Conservation (phyloP, 768 basidiomycete genomes). For the Leccinellum albellum region DNA sequence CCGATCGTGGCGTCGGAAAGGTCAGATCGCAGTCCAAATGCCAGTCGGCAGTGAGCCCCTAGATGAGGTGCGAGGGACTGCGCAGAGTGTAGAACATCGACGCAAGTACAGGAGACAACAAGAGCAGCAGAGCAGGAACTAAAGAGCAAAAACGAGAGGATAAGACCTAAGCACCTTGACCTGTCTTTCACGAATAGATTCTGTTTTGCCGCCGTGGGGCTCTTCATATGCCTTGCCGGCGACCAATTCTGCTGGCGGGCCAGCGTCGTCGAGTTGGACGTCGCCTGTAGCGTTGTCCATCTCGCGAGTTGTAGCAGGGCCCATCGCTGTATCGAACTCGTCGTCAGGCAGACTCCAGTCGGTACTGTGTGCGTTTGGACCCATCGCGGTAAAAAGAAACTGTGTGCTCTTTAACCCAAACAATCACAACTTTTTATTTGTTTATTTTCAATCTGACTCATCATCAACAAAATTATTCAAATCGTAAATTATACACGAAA, state of each 20-base stretch:
- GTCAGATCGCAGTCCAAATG: constrained; percentile 21
- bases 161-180: constrained; percentile 84
- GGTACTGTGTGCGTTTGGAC: constrained; percentile 19
- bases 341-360: constrained; percentile 49
- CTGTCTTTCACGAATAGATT: constrained; percentile 65
- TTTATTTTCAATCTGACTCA: background rate
- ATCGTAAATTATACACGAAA: constrained; percentile 2
- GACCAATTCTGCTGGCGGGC: constrained; percentile 14
- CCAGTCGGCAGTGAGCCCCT: constrained; percentile 20
- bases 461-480: background rate
- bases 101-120: constrained; percentile 16
- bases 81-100: constrained; percentile 18
- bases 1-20: constrained; percentile 31
- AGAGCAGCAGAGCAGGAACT: constrained; percentile 20
- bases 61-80: constrained; percentile 10
- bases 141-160: constrained; percentile 35
- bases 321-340: constrained; percentile 43
- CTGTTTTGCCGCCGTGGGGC: constrained; percentile 42
- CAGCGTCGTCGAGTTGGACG: constrained; percentile 28
- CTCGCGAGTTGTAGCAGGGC: constrained; percentile 44
- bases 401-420: background rate
- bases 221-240: constrained; percentile 36
- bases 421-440: background rate
- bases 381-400: constrained; percentile 16
- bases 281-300: constrained; percentile 46